These are phyloP conservation scores for Chlorella sp. DNA, from an alignment of 139 green algal genomes.

Conservation along the genomic window DNA sequence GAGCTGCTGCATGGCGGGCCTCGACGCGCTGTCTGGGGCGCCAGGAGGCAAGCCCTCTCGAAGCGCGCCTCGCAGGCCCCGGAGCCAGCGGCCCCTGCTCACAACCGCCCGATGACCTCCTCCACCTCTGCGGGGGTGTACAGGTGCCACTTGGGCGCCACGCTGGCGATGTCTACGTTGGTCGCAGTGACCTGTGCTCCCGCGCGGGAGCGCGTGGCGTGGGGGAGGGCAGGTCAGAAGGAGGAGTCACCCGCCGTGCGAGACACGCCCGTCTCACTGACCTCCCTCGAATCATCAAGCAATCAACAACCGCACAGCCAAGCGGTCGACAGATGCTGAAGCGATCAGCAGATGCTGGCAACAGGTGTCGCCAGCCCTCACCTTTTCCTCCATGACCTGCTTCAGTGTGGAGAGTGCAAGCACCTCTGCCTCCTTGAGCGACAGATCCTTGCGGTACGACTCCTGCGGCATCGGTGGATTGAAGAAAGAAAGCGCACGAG, in stretches of 20 bases:
- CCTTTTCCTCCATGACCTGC: constrained; percentile 99
- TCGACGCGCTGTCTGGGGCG: no score
- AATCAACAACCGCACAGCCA: no score
- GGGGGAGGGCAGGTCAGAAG: neutral
- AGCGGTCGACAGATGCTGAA: no score
- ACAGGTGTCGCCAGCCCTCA: constrained; percentile 35
- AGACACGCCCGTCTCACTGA: neutral
- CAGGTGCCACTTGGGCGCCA: constrained; percentile 91
- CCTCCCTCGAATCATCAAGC: no score
- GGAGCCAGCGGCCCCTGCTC: no score
- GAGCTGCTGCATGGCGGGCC: no score
- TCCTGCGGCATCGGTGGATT: no score
- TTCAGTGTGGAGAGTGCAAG: constrained; percentile 96
- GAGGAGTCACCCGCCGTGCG: neutral
- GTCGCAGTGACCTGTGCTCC: constrained; percentile 77
- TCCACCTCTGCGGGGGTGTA: constrained; percentile 90
- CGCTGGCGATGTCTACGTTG: constrained; percentile 96
- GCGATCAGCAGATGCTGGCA: no score
- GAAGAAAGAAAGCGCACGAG: no score
- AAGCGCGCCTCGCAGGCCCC: no score
- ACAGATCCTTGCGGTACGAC: constrained; percentile 84
- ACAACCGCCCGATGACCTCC: constrained; percentile 87
- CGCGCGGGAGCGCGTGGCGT: neutral
- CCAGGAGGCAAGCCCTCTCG: no score
- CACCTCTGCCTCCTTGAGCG: constrained; percentile 92